Conservation (phyloP, 78 protist genomes). For the Pelomyxa schiedti region DNA sequence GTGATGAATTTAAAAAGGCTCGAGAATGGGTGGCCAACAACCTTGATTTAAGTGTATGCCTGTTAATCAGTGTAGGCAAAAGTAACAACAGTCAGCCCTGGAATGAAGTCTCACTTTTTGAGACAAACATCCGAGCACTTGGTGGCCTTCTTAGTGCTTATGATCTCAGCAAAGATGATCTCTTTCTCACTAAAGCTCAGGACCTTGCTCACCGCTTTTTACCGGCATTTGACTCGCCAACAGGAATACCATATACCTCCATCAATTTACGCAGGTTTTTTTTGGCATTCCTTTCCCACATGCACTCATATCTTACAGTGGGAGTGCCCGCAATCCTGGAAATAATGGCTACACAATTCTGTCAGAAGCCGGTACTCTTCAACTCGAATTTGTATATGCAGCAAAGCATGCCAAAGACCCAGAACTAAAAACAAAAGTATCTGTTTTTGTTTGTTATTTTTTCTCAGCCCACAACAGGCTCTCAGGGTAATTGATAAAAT, state of each 20-base stretch:
- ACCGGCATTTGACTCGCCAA: constrained; percentile 9
- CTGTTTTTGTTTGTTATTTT: too few species aligned
- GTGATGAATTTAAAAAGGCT: neutral
- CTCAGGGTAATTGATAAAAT: neutral
- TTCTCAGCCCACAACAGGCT: too few species aligned
- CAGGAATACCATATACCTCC: neutral
- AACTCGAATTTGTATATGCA: constrained; percentile 61
- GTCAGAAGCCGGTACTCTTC: constrained; percentile 49
- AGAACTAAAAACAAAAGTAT: too few species aligned
- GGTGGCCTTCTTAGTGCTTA: constrained; percentile 71
- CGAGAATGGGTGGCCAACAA: neutral
- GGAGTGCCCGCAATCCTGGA: too few species aligned
- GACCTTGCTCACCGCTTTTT: constrained; percentile 54
- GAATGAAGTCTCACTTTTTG: constrained; percentile 52
- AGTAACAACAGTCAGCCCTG: neutral
- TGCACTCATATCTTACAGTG: too few species aligned
- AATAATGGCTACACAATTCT: neutral
- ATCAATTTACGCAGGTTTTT: neutral
- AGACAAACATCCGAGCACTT: constrained; percentile 65
- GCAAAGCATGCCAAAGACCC: constrained; percentile 40
- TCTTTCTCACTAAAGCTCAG: constrained; percentile 43
- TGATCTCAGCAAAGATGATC: constrained; percentile 30
- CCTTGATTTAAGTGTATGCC: too few species aligned
- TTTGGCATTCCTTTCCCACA: too few species aligned
- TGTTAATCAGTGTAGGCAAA: too few species aligned